Conservation (phyloP, 2,329 filamentous ascomycete genomes). For the Alternaria gaisen region DNA sequence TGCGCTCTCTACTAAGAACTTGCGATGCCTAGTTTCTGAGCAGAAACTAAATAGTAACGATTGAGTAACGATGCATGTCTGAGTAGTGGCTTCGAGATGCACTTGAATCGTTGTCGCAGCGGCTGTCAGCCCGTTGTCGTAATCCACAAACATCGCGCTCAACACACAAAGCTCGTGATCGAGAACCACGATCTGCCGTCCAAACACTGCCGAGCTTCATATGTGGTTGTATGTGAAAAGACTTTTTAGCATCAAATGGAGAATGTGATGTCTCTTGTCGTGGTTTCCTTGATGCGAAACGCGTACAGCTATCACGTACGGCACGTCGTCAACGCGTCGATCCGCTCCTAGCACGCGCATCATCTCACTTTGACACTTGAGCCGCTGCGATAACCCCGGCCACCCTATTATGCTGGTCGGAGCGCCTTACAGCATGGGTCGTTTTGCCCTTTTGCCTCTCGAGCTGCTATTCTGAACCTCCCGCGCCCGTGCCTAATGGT, state of each 20-base stretch:
- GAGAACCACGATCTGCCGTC: not conserved
- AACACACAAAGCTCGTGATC: not conserved
- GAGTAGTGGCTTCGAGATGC: not conserved
- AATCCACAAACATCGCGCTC: not conserved
- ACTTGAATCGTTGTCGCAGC: not conserved
- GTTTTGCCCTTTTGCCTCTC: not conserved
- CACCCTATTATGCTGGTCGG: too few relatives aligned
- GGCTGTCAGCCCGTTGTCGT: not conserved
- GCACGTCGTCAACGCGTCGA: not conserved
- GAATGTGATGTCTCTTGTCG: not conserved
- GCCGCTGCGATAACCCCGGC: too few relatives aligned
- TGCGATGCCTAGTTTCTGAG: not conserved
- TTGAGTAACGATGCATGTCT: not conserved
- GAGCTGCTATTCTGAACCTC: too few relatives aligned
- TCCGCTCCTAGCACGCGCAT: too few relatives aligned
- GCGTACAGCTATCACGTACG: too few relatives aligned
- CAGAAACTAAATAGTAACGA: fast-evolving
- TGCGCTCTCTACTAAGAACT: not conserved
- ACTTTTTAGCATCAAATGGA: not conserved
- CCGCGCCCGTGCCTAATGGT: too few relatives aligned
- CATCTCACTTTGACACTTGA: too few relatives aligned
- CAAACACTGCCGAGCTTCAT: not conserved
- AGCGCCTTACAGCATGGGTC: too few relatives aligned
- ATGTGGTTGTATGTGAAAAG: not conserved
- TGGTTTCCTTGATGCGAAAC: not conserved